A percentile compares a stretch with the other conserved stretches of the same genome.
These are phyloP conservation scores for Candida oleophila DNA, from an alignment of 805 yeast genomes.

Conservation along the genomic window DNA sequence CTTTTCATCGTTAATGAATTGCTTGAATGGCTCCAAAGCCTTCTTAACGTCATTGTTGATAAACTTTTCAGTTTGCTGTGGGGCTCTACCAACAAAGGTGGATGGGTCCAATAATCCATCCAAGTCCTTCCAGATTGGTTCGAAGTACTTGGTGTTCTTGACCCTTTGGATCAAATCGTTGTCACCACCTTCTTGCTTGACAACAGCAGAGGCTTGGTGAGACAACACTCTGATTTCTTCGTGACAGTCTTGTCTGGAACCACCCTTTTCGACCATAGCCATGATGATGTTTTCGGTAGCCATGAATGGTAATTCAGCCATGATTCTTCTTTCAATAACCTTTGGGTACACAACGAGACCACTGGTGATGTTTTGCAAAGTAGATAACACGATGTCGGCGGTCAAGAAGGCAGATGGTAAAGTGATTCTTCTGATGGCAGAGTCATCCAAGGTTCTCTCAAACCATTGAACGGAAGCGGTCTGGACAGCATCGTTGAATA, in stretches of 20 bases:
- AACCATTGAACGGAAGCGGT: constrained; percentile 99
- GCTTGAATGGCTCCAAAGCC: constrained; percentile 70
- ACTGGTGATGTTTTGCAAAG: constrained; percentile 86
- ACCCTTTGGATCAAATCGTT: constrained; percentile 93
- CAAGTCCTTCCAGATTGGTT: constrained; percentile 85
- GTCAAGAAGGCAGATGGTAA: constrained; percentile 95
- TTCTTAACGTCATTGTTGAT: constrained; percentile 78
- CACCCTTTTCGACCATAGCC: constrained; percentile 99
- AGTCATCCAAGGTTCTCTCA: constrained; percentile 97
- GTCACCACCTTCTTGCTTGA: constrained; percentile 97
- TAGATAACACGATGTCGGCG: constrained; percentile 87
- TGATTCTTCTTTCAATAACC: constrained; percentile 96
- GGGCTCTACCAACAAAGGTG: constrained; percentile 98
- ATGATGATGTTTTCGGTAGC: constrained; percentile 98
- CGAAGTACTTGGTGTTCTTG: constrained; percentile 72
- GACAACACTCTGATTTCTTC: constrained; percentile 95
- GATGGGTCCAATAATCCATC: constrained; percentile 82
- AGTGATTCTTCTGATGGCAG: constrained; percentile 96
- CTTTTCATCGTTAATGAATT: constrained; percentile 59
- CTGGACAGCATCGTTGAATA: constrained; percentile 90
- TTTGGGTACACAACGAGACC: constrained; percentile 98
- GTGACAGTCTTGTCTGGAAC: constrained; percentile 96
- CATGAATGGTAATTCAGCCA: constrained; percentile 96
- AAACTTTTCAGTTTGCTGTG: constrained; percentile 94
- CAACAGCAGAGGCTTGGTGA: constrained; percentile 96